Evolutionary conservation across 2,329 filamentous ascomycete genomes (phyloP).

Genomic region (Cordyceps farinosa): DNA sequence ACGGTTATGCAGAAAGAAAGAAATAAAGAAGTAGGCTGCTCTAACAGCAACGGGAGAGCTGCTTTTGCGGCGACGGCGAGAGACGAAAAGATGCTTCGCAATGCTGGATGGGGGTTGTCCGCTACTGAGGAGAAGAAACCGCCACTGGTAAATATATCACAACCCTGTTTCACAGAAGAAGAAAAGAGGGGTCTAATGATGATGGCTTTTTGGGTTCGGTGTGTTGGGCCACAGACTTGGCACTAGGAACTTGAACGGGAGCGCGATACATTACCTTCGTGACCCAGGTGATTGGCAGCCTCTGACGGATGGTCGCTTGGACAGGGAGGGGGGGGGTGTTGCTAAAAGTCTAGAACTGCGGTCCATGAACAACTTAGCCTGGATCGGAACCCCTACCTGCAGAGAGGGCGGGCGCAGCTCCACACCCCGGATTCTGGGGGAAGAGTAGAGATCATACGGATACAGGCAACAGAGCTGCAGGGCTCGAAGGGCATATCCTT

Average conservation of each 20-base stretch:
- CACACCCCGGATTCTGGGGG: slow-evolving; percentile 17
- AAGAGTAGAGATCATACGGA: background rate
- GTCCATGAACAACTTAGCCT: slow-evolving; percentile 16
- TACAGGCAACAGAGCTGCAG: background rate
- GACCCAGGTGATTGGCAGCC: slow-evolving; percentile 11
- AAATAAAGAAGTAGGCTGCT: background rate
- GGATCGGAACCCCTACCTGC: slow-evolving; percentile 13
- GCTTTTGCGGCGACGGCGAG: background rate
- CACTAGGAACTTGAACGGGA: slow-evolving; percentile 1
- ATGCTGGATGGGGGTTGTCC: background rate
- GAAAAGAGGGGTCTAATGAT: slow-evolving; percentile 15
- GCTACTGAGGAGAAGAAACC: background rate
- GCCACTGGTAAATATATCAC: slow-evolving; percentile 16
- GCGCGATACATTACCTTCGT: slow-evolving; percentile 14
- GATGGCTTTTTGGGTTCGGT: slow-evolving; percentile 17
- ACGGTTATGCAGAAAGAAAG: background rate
- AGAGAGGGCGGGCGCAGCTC: background rate
- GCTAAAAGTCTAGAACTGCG: slow-evolving; percentile 18
- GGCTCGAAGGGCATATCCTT: background rate
- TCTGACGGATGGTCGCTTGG: background rate
- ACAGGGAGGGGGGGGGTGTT: slow-evolving; percentile 9
- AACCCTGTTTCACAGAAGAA: background rate
- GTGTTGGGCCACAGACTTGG: slow-evolving; percentile 13
- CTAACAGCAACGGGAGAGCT: background rate
- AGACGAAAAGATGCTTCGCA: background rate